A percentile compares a stretch with the other conserved stretches of the same genome.
These are phyloP conservation scores for Blumeriella jaapii DNA, from an alignment of 2,329 filamentous ascomycete species.

Conservation along the genomic window DNA sequence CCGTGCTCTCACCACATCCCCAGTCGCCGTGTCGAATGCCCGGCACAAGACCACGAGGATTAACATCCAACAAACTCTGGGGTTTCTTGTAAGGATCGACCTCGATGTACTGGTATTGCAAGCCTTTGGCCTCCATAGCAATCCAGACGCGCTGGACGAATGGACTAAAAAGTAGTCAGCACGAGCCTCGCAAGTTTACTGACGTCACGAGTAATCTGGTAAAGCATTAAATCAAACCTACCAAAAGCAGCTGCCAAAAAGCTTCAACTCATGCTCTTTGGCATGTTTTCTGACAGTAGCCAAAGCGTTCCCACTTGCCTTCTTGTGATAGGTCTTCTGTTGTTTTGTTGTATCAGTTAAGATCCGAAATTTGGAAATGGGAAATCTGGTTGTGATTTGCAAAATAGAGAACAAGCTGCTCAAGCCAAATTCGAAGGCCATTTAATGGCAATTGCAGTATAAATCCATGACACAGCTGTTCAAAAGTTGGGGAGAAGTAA, in stretches of 20 bases:
- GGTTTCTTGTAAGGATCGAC: conserved; percentile 70
- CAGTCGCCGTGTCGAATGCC: conserved; percentile 68
- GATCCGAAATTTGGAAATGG: too few species aligned
- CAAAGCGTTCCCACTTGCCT: conserved; percentile 59
- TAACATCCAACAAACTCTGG: conserved; percentile 59
- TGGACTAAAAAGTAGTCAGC: conserved; percentile 35
- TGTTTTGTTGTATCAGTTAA: conserved; percentile 30
- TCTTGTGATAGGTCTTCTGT: conserved; percentile 60
- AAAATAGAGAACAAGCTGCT: too few species aligned
- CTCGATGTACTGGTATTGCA: conserved; percentile 78
- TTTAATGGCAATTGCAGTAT: too few species aligned
- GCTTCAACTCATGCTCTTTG: conserved; percentile 59
- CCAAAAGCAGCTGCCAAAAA: conserved; percentile 81
- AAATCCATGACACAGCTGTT: too few species aligned
- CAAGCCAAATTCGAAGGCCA: too few species aligned
- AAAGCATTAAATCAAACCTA: conserved; percentile 30
- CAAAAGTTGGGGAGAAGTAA: too few species aligned
- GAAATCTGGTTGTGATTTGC: too few species aligned
- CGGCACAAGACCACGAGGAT: conserved; percentile 65
- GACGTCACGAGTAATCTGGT: conserved; percentile 6
- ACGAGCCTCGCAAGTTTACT: conserved; percentile 4
- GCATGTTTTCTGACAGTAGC: conserved; percentile 58
- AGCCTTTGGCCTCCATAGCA: conserved; percentile 65
- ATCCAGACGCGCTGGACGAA: conserved; percentile 89
- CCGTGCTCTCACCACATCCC: conserved; percentile 70